Base-by-base conservation (phyloP, 805 yeast genomes). In the Candida silvatica region DNA sequence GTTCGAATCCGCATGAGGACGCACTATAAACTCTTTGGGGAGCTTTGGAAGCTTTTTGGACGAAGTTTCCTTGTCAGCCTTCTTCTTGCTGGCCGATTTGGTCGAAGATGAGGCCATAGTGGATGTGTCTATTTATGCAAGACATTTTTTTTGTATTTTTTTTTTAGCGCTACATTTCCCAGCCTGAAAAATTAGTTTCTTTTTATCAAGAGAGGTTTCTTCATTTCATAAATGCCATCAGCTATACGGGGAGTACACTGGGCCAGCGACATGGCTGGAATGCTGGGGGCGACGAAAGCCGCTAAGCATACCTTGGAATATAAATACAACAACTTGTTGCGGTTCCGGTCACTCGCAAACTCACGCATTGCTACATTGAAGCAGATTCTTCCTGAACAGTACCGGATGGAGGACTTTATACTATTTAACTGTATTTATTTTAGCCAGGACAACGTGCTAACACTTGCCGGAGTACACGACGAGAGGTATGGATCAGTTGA, bases 51-150 rank as follows among this genome's bases (percentile, higher is more conserved):
- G 42, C 32, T 42, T 40, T 27, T 39, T 41, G 0, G 39, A 17
- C 14, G 46, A 19, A 6, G 40, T 20, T 5, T 37, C 32, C 12
- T 37, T 8, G 6, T 43, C 37, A 4, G 39, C 24, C 5, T 39
- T 8, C 38, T 45, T 44, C 22, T 36, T 45, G 0, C 46, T 29
- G 5, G 44, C 17, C 12, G 49, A 20, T 31, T 52, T 52, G 12
- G 56, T 51, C n/a, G n/a, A n/a, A n/a, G n/a, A n/a, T n/a, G n/a
- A n/a, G 17, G 58, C 45, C 56, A 52, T 52, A 5, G 4, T 27
- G 6, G 17, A 17, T n/a, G n/a, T n/a, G n/a, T n/a, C n/a, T n/a
- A n/a, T n/a, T n/a, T n/a, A n/a, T n/a, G n/a, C n/a, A n/a, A n/a
- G n/a, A n/a, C n/a, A n/a, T n/a, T n/a, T n/a, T n/a, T n/a, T n/a